Evolutionary conservation across 768 basidiomycete genomes (phyloP).

Genomic region (Russula brevipes): DNA sequence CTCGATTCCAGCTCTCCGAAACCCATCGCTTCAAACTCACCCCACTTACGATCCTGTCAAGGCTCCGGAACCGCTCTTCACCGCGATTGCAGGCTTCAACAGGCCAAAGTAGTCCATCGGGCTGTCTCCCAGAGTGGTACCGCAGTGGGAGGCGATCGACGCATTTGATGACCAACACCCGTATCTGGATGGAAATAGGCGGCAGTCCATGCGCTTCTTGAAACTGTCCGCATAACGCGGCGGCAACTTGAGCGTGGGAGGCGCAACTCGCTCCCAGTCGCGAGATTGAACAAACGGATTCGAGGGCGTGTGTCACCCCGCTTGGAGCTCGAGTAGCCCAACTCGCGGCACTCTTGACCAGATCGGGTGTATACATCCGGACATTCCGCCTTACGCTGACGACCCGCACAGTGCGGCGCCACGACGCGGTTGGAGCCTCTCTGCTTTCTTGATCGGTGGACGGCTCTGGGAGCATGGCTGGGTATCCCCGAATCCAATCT

Average conservation of each 20-base stretch:
- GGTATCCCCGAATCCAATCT: conserved; percentile 89
- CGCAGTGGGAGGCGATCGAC: conserved; percentile 31
- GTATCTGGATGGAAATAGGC: conserved; percentile 49
- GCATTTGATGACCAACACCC: conserved; percentile 29
- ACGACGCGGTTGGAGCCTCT: conserved; percentile 59
- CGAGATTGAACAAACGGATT: conserved; percentile 54
- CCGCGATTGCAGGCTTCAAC: conserved; percentile 35
- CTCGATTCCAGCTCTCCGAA: conserved; percentile 52
- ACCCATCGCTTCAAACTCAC: conserved; percentile 81
- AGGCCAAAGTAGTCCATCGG: conserved; percentile 31
- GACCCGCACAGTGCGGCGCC: conserved; percentile 77
- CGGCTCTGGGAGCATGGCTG: conserved; percentile 59
- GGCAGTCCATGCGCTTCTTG: conserved; percentile 74
- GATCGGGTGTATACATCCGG: conserved; percentile 80
- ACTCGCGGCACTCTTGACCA: conserved; percentile 59
- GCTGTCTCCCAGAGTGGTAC: neutral
- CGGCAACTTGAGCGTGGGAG: conserved; percentile 51
- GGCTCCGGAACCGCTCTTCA: conserved; percentile 69
- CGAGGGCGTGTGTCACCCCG: conserved; percentile 30
- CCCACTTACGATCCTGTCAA: conserved; percentile 93
- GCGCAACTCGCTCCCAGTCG: conserved; percentile 75
- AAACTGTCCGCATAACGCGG: conserved; percentile 72
- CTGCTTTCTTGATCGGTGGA: conserved; percentile 43
- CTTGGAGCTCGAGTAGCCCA: conserved; percentile 41
- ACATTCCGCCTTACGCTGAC: conserved; percentile 76